A percentile compares a stretch with the other conserved stretches of the same genome.
These are phyloP conservation scores for Ambrosiella xylebori DNA, from an alignment of 2,329 filamentous ascomycete genomes.

Conservation along the genomic window DNA sequence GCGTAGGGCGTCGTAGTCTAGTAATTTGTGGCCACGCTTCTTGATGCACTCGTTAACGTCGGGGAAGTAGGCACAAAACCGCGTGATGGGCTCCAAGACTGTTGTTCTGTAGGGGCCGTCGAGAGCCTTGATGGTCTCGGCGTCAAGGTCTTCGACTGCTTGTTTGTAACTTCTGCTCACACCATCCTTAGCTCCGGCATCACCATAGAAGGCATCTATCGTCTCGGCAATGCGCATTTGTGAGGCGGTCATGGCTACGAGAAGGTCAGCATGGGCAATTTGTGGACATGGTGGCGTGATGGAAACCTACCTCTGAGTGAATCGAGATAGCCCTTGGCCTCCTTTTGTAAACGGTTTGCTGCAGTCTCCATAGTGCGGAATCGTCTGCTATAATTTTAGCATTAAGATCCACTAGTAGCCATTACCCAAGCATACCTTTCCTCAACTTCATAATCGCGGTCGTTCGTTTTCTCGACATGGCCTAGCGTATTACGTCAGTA, in stretches of 20 bases:
- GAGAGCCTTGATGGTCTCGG: conserved; percentile 94
- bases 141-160: conserved; percentile 90
- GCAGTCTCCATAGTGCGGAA: conserved; percentile 97
- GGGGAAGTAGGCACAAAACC: conserved; percentile 96
- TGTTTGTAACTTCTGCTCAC: conserved; percentile 97
- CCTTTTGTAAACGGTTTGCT: conserved; percentile 80
- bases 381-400: conserved; percentile 37
- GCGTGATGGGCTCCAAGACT: conserved; percentile 83
- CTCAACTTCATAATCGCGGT: conserved; percentile 97
- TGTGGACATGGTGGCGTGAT: not conserved
- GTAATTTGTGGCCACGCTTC: conserved; percentile 94
- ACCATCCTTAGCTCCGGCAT: conserved; percentile 83
- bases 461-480: conserved; percentile 95
- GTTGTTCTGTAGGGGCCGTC: conserved; percentile 92
- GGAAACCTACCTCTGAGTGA: conserved; percentile 58
- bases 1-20: conserved; percentile 92
- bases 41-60: conserved; percentile 99
- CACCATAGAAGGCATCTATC: conserved; percentile 97
- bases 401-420: not conserved
- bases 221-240: conserved; percentile 99
- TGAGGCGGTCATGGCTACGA: conserved; percentile 83
- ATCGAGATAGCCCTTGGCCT: conserved; percentile 95
- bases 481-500: conserved; percentile 28
- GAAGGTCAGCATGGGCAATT: not conserved
- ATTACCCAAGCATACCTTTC: conserved; percentile 45